Conservation (phyloP, 441 rosid species). For the Syzygium syzygioides region DNA sequence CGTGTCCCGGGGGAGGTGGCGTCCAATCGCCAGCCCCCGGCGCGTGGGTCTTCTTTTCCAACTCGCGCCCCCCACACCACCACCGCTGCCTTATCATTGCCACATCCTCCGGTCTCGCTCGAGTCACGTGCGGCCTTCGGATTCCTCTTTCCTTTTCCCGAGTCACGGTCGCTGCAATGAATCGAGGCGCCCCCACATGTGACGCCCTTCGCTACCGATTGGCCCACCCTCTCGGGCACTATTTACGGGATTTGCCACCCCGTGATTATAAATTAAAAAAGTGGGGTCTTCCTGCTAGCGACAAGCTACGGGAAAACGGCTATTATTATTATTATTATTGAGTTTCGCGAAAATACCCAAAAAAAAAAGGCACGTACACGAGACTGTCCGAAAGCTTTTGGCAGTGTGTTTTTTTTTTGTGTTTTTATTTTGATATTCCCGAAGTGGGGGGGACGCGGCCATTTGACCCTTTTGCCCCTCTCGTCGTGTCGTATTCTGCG, state of each 20-base stretch:
- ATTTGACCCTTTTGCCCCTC: not conserved
- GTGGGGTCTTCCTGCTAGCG: not conserved
- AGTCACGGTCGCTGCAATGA: not conserved
- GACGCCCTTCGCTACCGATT: not conserved
- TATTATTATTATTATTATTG: not conserved
- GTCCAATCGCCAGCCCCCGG: not conserved
- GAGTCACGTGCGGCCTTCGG: constrained; percentile 39
- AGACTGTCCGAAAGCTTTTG: not conserved
- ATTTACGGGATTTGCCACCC: constrained; percentile 19
- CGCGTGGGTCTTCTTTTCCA: not conserved
- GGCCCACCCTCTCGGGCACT: constrained; percentile 1
- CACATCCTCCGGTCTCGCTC: not conserved
- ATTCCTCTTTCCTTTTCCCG: constrained; percentile 9
- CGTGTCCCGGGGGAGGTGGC: not conserved
- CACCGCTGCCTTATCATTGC: not conserved
- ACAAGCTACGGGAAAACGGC: not conserved
- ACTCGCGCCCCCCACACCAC: not conserved
- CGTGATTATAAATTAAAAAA: not conserved
- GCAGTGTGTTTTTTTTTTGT: not conserved
- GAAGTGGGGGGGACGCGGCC: not conserved
- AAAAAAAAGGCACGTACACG: not conserved
- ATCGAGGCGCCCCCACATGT: constrained; percentile 7
- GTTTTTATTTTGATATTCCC: not conserved
- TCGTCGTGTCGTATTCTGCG: not conserved
- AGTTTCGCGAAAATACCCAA: not conserved